These are phyloP conservation scores for Scheffersomyces parashehatae DNA, from an alignment of 1,139 yeast species.

Conservation along the genomic window DNA sequence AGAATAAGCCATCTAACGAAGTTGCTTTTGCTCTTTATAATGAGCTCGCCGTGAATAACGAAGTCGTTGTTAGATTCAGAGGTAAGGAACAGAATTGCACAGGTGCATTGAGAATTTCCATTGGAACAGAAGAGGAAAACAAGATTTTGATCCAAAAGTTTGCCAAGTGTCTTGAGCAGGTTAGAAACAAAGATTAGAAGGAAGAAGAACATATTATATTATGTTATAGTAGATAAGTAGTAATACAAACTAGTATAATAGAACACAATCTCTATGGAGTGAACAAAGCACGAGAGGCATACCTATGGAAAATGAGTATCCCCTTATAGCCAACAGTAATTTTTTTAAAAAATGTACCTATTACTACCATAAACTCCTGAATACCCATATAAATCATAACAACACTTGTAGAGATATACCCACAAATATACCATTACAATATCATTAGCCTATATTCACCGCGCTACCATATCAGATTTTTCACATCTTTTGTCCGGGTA, in stretches of 20 bases:
- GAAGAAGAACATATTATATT: too few relatives aligned
- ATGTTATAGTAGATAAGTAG: too few relatives aligned
- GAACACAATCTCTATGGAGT: too few relatives aligned
- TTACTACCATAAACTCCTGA: not conserved
- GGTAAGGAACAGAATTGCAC: slow-evolving; percentile 87
- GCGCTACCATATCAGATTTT: not conserved
- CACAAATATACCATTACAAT: too few relatives aligned
- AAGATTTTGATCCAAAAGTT: slow-evolving; percentile 54
- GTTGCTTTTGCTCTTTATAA: slow-evolving; percentile 68
- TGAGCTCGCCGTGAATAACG: slow-evolving; percentile 66
- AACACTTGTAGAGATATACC: not conserved
- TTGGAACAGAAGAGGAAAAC: slow-evolving; percentile 84
- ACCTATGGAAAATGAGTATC: not conserved
- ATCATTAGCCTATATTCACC: not conserved
- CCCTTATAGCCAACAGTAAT: not conserved
- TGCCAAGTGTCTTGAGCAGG: slow-evolving; percentile 17
- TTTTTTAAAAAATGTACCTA: too few relatives aligned
- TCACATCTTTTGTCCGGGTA: not conserved
- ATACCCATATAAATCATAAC: not conserved
- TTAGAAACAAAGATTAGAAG: slow-evolving; percentile 2
- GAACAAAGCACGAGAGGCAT: too few relatives aligned
- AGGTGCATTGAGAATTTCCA: slow-evolving; percentile 83
- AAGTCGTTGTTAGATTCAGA: slow-evolving; percentile 86
- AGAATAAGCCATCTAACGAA: slow-evolving; percentile 67
- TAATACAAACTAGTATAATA: too few relatives aligned